A percentile compares a stretch with the other conserved stretches of the same genome.
These are phyloP conservation scores for Rhexocercosporidium sp. DNA, from an alignment of 2,329 filamentous ascomycete species.

Conservation along the genomic window DNA sequence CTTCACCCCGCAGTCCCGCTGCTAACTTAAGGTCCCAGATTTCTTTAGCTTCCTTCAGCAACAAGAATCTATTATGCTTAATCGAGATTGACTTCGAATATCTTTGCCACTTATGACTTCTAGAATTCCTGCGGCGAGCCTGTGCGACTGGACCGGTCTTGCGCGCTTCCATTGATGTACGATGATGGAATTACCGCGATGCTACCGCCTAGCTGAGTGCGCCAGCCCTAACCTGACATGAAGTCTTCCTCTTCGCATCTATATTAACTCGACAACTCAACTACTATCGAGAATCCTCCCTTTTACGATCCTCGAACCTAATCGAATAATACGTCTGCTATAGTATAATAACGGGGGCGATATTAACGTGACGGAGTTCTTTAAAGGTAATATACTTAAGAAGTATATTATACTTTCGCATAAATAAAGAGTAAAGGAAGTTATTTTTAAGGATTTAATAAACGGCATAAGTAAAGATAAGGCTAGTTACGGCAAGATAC, in stretches of 20 bases:
- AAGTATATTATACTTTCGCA: slow-evolving; percentile 30
- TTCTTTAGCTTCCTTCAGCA: background rate
- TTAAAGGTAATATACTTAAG: slow-evolving; percentile 15
- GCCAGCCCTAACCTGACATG: too few relatives aligned
- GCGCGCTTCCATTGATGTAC: slow-evolving; percentile 28
- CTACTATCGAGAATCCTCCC: too few relatives aligned
- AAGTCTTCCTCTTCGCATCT: too few relatives aligned
- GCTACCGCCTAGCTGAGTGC: slow-evolving; percentile 26
- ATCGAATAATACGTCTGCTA: slow-evolving; percentile 17
- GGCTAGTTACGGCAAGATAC: too few relatives aligned
- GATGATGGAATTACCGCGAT: slow-evolving; percentile 27
- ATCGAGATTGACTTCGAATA: too few relatives aligned
- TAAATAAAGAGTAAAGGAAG: slow-evolving; percentile 22
- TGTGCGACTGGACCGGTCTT: slow-evolving; percentile 19
- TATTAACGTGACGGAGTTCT: slow-evolving; percentile 15
- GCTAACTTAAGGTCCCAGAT: too few relatives aligned
- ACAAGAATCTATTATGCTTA: background rate
- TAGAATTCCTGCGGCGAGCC: slow-evolving; percentile 12
- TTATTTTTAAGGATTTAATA: slow-evolving; percentile 17
- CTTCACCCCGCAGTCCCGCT: too few relatives aligned
- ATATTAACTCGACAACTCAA: too few relatives aligned
- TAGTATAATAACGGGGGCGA: slow-evolving; percentile 8
- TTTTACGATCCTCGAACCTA: too few relatives aligned
- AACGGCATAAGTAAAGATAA: slow-evolving; percentile 17
- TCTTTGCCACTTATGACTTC: slow-evolving; percentile 24